These are phyloP conservation scores for Waltiozyma sp. DNA, from an alignment of 1,139 yeast genomes.

Conservation along the genomic window DNA sequence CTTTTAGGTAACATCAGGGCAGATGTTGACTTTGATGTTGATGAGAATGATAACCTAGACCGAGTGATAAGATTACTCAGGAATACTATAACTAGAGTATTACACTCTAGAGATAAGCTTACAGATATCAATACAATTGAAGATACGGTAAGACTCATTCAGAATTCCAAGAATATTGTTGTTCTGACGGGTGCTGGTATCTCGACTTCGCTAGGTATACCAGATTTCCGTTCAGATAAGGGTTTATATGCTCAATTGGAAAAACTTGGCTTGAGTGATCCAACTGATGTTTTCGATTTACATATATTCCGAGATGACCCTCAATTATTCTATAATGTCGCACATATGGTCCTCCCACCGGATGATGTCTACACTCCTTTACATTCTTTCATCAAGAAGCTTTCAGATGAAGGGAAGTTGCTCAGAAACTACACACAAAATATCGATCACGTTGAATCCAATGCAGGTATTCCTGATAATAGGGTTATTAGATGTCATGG, in stretches of 20 bases:
- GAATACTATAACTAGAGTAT: not conserved
- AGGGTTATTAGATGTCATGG: slow-evolving; percentile 92
- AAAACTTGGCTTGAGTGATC: slow-evolving; percentile 27
- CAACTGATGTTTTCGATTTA: slow-evolving; percentile 88
- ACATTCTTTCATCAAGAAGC: slow-evolving; percentile 67
- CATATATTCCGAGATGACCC: slow-evolving; percentile 71
- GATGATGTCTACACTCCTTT: slow-evolving; percentile 67
- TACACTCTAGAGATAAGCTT: not conserved
- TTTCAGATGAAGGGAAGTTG: slow-evolving; percentile 71
- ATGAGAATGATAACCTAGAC: slow-evolving; percentile 17
- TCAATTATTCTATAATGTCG: slow-evolving; percentile 72
- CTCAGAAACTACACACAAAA: slow-evolving; percentile 89
- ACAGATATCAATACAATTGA: not conserved
- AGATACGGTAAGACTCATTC: not conserved
- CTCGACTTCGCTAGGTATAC: slow-evolving; percentile 85
- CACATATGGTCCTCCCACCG: slow-evolving; percentile 81
- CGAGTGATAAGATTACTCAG: slow-evolving; percentile 25
- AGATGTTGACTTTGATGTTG: not conserved
- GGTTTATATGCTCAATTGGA: slow-evolving; percentile 74
- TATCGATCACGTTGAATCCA: slow-evolving; percentile 81
- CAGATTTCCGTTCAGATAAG: slow-evolving; percentile 85
- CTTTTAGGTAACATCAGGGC: slow-evolving; percentile 16
- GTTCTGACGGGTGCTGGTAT: slow-evolving; percentile 96
- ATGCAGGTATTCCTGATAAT: slow-evolving; percentile 64
- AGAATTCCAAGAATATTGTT: slow-evolving; percentile 46